Evolutionary conservation across 495 filamentous ascomycete genomes (phyloP).

Genomic region (Opeltia flavorubescens): DNA sequence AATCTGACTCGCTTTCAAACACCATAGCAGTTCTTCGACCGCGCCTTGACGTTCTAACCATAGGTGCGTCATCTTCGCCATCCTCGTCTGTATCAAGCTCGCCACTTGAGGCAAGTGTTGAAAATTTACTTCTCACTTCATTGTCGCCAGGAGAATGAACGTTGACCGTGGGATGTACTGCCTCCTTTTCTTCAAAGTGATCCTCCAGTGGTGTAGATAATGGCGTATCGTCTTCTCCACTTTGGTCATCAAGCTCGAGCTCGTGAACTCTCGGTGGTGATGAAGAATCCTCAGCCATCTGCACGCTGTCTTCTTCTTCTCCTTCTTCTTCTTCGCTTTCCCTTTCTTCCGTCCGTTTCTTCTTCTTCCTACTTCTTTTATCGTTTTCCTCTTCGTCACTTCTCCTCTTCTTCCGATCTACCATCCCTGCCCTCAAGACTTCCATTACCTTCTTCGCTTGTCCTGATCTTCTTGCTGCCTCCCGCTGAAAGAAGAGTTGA

Average conservation of each 20-base stretch:
- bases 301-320: conserved; percentile 6
- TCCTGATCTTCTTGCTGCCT: conserved; percentile 40
- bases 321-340: conserved; percentile 18
- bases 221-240: conserved; percentile 16
- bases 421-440: conserved; percentile 37
- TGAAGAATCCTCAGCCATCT: background rate
- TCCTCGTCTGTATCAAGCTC: conserved; percentile 8
- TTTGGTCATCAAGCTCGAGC: conserved; percentile 7
- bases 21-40: conserved; percentile 33
- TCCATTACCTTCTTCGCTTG: conserved; percentile 35
- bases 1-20: conserved; percentile 37
- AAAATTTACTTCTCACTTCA: background rate
- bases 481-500: conserved; percentile 55
- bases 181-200: background rate
- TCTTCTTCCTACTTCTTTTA: conserved; percentile 12
- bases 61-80: conserved; percentile 24
- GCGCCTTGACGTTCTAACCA: conserved; percentile 20
- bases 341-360: conserved; percentile 9
- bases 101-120: background rate
- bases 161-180: background rate
- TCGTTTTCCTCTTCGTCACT: conserved; percentile 13
- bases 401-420: conserved; percentile 31
- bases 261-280: conserved; percentile 13
- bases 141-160: background rate
- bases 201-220: conserved; percentile 13